These are phyloP conservation scores for Boechera divaricarpa DNA, from an alignment of 345 rosid genomes.

Conservation along the genomic window DNA sequence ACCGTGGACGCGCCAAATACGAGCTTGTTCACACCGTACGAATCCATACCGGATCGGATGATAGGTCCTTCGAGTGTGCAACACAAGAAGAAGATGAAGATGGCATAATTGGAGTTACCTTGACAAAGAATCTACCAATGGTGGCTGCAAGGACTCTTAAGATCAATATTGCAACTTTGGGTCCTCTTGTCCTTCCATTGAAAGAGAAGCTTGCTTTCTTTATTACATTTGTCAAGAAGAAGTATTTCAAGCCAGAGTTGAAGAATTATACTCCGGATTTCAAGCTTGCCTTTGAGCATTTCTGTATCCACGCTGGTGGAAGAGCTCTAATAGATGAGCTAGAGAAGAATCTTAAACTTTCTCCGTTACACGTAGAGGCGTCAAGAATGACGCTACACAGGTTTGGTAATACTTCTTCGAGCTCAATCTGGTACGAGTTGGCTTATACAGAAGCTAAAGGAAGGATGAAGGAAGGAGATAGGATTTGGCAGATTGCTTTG, in stretches of 20 bases:
- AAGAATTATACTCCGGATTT: conserved; percentile 68
- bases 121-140: conserved; percentile 67
- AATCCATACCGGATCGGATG: conserved; percentile 65
- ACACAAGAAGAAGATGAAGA: conserved; percentile 64
- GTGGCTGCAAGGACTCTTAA: conserved; percentile 69
- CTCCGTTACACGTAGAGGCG: conserved; percentile 69
- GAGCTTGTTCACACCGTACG: conserved; percentile 62
- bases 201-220: conserved; percentile 66
- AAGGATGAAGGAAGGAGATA: conserved; percentile 64
- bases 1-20: conserved; percentile 55
- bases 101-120: conserved; percentile 53
- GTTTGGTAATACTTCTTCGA: conserved; percentile 75
- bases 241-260: conserved; percentile 51
- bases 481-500: conserved; percentile 75
- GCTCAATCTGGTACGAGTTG: conserved; percentile 73
- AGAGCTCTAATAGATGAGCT: conserved; percentile 69
- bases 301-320: conserved; percentile 75
- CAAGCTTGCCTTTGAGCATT: conserved; percentile 76
- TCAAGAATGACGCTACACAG: conserved; percentile 81
- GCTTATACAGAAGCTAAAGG: conserved; percentile 75
- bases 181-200: conserved; percentile 69
- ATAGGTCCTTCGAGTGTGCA: conserved; percentile 59
- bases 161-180: conserved; percentile 64
- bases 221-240: conserved; percentile 49
- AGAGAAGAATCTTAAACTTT: conserved; percentile 60